Evolutionary conservation across 768 basidiomycete species (phyloP).

Genomic region (Dacryopinax primogenitus): DNA sequence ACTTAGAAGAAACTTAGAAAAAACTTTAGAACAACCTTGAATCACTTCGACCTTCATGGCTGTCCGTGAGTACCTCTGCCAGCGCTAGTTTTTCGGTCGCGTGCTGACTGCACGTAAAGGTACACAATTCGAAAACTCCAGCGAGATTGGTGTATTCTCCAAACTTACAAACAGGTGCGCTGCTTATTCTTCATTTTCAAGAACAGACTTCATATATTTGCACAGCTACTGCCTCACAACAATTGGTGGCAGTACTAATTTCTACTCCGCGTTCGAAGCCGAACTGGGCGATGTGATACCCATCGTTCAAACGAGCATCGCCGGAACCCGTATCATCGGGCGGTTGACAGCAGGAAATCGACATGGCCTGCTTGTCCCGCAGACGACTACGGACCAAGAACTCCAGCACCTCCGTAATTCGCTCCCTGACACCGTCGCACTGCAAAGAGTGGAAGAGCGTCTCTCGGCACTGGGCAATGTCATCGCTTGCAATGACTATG

Average conservation of each 20-base stretch:
- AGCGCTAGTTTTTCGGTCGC: background rate
- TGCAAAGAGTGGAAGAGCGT: conserved; percentile 94
- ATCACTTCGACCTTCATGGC: conserved; percentile 37
- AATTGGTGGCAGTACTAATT: conserved; percentile 90
- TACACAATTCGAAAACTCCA: conserved; percentile 85
- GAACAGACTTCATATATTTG: background rate
- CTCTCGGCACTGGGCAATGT: conserved; percentile 96
- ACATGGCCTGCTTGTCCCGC: conserved; percentile 92
- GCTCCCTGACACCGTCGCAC: conserved; percentile 80
- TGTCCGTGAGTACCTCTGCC: conserved; percentile 37
- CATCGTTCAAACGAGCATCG: conserved; percentile 91
- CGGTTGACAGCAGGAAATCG: conserved; percentile 90
- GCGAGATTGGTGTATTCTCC: conserved; percentile 92
- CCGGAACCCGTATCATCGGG: conserved; percentile 85
- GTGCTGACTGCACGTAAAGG: conserved; percentile 34
- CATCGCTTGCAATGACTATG: conserved; percentile 96
- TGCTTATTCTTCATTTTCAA: background rate
- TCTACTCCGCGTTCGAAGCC: conserved; percentile 93
- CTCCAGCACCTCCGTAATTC: conserved; percentile 94
- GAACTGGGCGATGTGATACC: conserved; percentile 88
- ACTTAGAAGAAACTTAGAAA: background rate
- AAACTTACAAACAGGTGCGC: conserved; percentile 75
- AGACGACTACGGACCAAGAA: conserved; percentile 93
- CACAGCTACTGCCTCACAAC: conserved; percentile 82
- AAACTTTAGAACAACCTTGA: background rate